These are phyloP conservation scores for Setaria viridis DNA, from an alignment of 202 grass and related monocot genomes.

Conservation along the genomic window DNA sequence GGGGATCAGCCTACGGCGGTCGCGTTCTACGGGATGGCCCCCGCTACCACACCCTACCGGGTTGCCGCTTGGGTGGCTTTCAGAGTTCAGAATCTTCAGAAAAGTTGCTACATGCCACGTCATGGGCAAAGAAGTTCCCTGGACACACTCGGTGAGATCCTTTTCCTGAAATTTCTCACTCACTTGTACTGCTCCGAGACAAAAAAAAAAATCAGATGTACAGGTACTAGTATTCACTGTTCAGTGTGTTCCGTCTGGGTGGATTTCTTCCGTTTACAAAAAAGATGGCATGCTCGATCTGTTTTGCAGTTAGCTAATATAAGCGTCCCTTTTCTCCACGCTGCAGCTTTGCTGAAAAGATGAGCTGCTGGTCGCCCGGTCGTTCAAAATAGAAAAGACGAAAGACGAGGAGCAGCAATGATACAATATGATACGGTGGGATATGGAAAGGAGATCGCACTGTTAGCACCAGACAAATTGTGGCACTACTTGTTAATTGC, in stretches of 20 bases:
- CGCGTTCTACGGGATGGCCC: too few relatives aligned
- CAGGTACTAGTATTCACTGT: too few relatives aligned
- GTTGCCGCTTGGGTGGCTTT: neutral
- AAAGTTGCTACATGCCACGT: neutral
- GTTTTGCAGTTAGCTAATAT: neutral
- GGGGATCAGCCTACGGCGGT: too few relatives aligned
- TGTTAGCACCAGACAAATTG: conserved; percentile 30
- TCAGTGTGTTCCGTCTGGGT: neutral
- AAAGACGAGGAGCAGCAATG: neutral
- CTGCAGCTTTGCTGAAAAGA: conserved; percentile 32
- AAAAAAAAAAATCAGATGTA: too few relatives aligned
- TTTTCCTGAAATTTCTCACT: too few relatives aligned
- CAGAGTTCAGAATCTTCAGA: conserved; percentile 21
- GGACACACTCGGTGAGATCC: neutral
- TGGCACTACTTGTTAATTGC: neutral
- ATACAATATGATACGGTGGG: neutral
- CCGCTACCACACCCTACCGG: neutral
- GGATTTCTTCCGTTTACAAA: neutral
- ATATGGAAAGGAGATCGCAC: conserved; percentile 21
- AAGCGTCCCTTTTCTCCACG: neutral
- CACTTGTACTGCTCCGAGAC: too few relatives aligned
- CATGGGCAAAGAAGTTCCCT: neutral
- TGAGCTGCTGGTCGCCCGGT: neutral
- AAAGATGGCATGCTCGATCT: neutral
- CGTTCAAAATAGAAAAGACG: conserved; percentile 8